A percentile compares a stretch with the other conserved stretches of the same genome.
Evolutionary conservation across 202 grass and related monocot species (phyloP).

Genomic region (Alloteropsis angusta): DNA sequence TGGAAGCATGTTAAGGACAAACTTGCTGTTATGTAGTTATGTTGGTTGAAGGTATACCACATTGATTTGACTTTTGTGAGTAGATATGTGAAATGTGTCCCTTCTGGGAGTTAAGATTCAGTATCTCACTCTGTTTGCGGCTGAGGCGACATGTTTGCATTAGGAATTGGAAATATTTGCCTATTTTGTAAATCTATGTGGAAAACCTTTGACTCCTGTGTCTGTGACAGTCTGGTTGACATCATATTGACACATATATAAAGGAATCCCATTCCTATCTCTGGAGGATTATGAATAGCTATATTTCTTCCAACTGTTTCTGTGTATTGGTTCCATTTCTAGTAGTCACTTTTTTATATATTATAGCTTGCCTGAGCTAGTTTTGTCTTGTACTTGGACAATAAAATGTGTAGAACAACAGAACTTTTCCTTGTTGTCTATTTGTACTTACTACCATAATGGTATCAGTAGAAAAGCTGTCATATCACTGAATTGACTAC

Average conservation of each 20-base stretch:
- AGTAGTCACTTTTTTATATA: neutral
- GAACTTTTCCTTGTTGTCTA: neutral
- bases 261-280: neutral
- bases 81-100: neutral
- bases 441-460: neutral
- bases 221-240: neutral
- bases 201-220: neutral
- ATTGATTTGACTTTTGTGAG: neutral
- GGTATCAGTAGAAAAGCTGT: neutral
- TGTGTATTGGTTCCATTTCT: neutral
- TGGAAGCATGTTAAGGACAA: neutral
- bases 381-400: neutral
- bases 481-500: neutral
- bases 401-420: neutral
- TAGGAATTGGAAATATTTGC: neutral
- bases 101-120: neutral
- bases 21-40: neutral
- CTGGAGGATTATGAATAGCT: neutral
- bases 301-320: neutral
- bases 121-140: neutral
- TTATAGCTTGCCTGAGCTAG: neutral
- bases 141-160: neutral
- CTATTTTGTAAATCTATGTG: neutral
- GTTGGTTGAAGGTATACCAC: neutral
- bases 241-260: neutral